Conservation (phyloP, 2,329 filamentous ascomycete genomes). For the Knufia petricola region DNA sequence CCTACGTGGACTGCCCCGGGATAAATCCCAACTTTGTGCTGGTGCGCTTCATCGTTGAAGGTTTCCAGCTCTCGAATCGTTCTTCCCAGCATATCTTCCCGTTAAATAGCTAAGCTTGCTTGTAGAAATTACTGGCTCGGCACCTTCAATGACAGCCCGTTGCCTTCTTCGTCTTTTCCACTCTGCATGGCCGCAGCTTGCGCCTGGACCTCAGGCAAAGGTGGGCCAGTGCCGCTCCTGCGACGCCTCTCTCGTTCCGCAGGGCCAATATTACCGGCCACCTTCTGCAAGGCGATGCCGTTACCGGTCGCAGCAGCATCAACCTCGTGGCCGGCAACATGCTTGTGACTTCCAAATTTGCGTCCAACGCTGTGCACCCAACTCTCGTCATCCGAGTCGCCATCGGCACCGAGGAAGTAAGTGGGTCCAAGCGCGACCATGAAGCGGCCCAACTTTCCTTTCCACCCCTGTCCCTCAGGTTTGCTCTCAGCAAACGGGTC, state of each 20-base stretch:
- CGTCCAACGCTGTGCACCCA: constrained; percentile 48
- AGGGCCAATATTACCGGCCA: constrained; percentile 30
- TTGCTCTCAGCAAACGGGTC: constrained; percentile 62
- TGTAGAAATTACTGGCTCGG: constrained; percentile 10
- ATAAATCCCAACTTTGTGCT: too few relatives aligned
- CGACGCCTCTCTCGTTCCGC: constrained; percentile 51
- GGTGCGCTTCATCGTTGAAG: too few relatives aligned
- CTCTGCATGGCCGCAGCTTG: constrained; percentile 9
- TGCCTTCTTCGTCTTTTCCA: constrained; percentile 9
- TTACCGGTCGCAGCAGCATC: constrained; percentile 32
- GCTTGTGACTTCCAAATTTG: constrained; percentile 43
- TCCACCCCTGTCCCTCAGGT: constrained; percentile 69
- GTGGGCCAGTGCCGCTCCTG: constrained; percentile 51
- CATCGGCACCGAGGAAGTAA: constrained; percentile 69
- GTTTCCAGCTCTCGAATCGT: too few relatives aligned
- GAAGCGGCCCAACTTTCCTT: constrained; percentile 64
- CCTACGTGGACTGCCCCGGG: too few relatives aligned
- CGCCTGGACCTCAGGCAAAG: constrained; percentile 18
- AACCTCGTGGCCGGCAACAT: constrained; percentile 22
- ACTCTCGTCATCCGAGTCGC: constrained; percentile 35
- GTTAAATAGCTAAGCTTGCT: too few relatives aligned
- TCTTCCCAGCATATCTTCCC: too few relatives aligned
- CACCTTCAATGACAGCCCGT: constrained; percentile 18
- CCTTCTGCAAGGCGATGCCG: constrained; percentile 37
- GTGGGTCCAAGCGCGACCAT: constrained; percentile 65